These are phyloP conservation scores for Stephanocyclus meneghinianus DNA, from an alignment of 352 stramenopile genomes.

Conservation along the genomic window DNA sequence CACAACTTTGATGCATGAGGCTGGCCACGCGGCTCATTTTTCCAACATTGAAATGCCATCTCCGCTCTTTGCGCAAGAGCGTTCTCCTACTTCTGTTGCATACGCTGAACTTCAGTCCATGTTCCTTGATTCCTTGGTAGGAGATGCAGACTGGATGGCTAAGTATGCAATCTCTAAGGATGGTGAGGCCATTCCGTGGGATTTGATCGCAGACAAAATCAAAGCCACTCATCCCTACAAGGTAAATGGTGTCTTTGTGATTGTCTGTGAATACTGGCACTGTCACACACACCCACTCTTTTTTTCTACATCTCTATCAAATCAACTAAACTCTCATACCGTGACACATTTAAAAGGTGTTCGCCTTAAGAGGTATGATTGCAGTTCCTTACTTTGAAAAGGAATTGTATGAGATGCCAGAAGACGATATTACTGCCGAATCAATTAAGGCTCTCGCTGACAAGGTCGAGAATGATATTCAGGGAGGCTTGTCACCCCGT, in stretches of 20 bases:
- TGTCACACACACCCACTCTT: no score
- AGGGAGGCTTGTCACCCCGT: conserved; percentile 63
- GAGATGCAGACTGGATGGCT: conserved; percentile 70
- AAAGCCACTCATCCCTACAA: conserved; percentile 66
- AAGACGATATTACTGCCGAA: conserved; percentile 62
- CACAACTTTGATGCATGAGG: conserved; percentile 74
- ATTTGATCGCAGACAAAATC: conserved; percentile 70
- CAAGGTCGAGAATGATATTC: conserved; percentile 64
- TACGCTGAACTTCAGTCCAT: conserved; percentile 76
- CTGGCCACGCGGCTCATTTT: conserved; percentile 74
- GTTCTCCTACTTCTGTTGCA: conserved; percentile 61
- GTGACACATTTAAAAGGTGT: conserved; percentile 26
- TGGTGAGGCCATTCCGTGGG: conserved; percentile 63
- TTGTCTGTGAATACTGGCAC: no score
- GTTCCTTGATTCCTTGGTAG: conserved; percentile 72
- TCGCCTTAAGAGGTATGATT: conserved; percentile 62
- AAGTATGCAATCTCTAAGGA: conserved; percentile 61
- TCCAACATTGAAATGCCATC: conserved; percentile 67
- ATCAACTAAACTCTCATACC: no score
- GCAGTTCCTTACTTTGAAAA: conserved; percentile 76
- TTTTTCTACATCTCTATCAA: no score
- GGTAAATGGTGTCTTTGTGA: background rate
- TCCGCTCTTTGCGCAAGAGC: conserved; percentile 70
- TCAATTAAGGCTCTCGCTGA: conserved; percentile 62
- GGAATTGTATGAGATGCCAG: conserved; percentile 71